These are phyloP conservation scores for Mimosa pudica DNA, from an alignment of 306 rosid species.

Conservation along the genomic window DNA sequence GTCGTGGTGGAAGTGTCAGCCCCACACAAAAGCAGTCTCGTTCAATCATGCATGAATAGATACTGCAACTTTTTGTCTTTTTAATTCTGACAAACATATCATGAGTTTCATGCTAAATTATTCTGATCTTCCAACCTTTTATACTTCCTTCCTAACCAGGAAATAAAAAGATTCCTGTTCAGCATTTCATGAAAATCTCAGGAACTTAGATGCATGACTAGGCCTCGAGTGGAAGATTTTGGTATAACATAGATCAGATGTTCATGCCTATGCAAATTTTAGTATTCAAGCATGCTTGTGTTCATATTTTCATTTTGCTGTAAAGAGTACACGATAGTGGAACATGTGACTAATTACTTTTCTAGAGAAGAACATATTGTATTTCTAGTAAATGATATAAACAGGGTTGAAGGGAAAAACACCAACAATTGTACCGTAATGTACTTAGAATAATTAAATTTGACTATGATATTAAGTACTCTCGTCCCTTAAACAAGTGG, in stretches of 20 bases:
- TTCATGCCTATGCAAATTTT: not conserved
- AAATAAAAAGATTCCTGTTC: not conserved
- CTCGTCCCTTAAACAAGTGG: no score
- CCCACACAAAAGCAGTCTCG: slow-evolving; percentile 62
- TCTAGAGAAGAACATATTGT: not conserved
- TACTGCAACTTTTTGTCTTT: not conserved
- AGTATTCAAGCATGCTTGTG: not conserved
- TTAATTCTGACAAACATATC: not conserved
- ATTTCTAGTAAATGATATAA: not conserved
- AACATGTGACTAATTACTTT: not conserved
- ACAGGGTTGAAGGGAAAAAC: no score
- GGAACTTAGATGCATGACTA: no score
- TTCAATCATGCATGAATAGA: slow-evolving; percentile 46
- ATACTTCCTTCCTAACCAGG: not conserved
- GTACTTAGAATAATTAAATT: not conserved
- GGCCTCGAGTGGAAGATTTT: no score
- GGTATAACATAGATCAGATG: not conserved
- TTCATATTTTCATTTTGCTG: not conserved
- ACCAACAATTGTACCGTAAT: not conserved
- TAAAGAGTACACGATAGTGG: not conserved
- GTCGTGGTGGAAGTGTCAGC: slow-evolving; percentile 71
- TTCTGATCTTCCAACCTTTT: not conserved
- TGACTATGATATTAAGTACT: not conserved
- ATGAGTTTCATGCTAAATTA: not conserved
- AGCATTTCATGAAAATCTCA: not conserved